These are phyloP conservation scores for Tulasnella sp. DNA, from an alignment of 768 basidiomycete genomes.

Conservation along the genomic window DNA sequence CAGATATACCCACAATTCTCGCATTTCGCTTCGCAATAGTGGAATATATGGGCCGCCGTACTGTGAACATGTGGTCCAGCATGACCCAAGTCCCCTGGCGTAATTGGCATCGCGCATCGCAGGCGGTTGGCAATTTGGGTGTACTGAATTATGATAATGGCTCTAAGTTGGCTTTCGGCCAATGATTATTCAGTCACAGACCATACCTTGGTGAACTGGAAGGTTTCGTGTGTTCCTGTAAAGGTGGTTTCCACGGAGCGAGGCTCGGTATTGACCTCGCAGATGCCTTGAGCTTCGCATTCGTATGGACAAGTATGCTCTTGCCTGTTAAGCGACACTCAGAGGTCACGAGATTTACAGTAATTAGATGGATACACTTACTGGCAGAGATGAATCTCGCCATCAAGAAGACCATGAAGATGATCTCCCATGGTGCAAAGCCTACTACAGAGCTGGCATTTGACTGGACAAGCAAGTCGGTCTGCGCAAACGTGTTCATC, in stretches of 20 bases:
- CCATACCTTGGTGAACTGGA: slow-evolving; percentile 49
- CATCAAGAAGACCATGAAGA: slow-evolving; percentile 36
- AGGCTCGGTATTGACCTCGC: slow-evolving; percentile 45
- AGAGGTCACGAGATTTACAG: neutral
- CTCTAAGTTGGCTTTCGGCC: too few species aligned
- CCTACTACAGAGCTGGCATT: slow-evolving; percentile 43
- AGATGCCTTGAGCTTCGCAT: slow-evolving; percentile 40
- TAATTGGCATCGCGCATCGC: slow-evolving; percentile 37
- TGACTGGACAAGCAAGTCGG: slow-evolving; percentile 36
- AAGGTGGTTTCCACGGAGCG: slow-evolving; percentile 51
- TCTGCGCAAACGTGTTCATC: slow-evolving; percentile 38
- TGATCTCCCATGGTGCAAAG: slow-evolving; percentile 38
- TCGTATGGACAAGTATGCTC: slow-evolving; percentile 34
- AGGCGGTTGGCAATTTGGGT: slow-evolving; percentile 37
- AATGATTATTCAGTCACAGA: neutral
- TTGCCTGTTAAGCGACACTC: slow-evolving; percentile 32
- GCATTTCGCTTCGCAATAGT: slow-evolving; percentile 45
- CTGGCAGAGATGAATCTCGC: slow-evolving; percentile 45
- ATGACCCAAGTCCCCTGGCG: slow-evolving; percentile 33
- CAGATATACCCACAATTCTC: slow-evolving; percentile 46
- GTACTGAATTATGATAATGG: slow-evolving; percentile 13
- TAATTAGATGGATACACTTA: slow-evolving; percentile 20
- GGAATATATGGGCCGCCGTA: slow-evolving; percentile 33
- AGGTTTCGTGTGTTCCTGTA: slow-evolving; percentile 44
- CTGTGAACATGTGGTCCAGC: slow-evolving; percentile 39